Base-by-base conservation (phyloP, 768 basidiomycete genomes). In the Mycena vitilis region DNA sequence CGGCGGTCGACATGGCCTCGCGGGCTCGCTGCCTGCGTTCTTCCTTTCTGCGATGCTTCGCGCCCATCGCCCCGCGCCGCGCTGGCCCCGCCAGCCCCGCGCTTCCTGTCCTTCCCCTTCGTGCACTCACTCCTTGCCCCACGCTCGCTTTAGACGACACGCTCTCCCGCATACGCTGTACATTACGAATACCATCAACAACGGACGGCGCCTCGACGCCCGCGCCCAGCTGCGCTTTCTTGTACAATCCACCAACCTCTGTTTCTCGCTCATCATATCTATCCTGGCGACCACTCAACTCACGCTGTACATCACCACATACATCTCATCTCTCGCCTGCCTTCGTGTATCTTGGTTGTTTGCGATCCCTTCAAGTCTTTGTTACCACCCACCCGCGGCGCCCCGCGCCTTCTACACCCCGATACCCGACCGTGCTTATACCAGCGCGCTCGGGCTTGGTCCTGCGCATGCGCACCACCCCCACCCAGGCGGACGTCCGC, bases 251-350 rank as follows among this genome's bases (percentile, higher is more conserved):
- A 10, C 62, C 12, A 45, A 37, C 34, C 47, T 45, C 13, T 47
- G 5, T 13, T 16, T 18, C 38, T 45, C 52, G 4, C 40, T 40
- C 40, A 40, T 15, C 40, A 40, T 48, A 68, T 61, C 53, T 61
- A 67, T 61, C 62, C 65, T 60, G 56, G 56, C 67, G 49, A 44
- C 60, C 23, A 22, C 56, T 38, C 48, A 30, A 18, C 54, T n/a
- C 68, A 69, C 62, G 57, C 36, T 69, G 68, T 69, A 69, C 68
- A 69, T 38, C 62, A 69, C 51, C 65, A 54, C 60, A 62, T 42
- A 37, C 42, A 44, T 42, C 56, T 30, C 42, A 16, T 20, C 54
- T 37, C 36, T 42, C 12, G 49, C 4, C 45, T 16, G 12, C 22
- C 44, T 30, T 63, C 61, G 61, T 54, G 37, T 57, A 57, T 44